Base-by-base conservation (phyloP, 148 eudicot species). In the Camellia japonica region DNA sequence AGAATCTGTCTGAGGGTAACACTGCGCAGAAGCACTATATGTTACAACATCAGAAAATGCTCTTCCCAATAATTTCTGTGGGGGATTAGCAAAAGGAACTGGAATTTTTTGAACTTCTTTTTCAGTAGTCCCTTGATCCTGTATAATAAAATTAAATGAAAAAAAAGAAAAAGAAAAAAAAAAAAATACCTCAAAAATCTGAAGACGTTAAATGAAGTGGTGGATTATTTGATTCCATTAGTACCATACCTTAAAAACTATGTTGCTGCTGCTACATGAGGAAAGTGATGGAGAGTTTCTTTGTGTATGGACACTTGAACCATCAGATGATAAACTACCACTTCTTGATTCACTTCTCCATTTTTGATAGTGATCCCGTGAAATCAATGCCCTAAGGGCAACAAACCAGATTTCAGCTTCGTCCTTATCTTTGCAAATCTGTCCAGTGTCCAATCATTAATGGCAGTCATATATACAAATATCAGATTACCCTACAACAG, bases 391-490 rank as follows among this genome's bases (percentile, higher is more conserved):
- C 73, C 82, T 89, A 13, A 93, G 87, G 72, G 87, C 93, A 84
- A 86, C 85, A 80, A 91, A 89, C 97, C 94, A 93, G 80, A 88
- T 85, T 82, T 92, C 97, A 80, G 97, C 94, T 86, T 92, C 94
- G 80, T 90, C 92, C 80, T 89, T 91, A 79, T 93, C 93, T 84
- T 91, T 93, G 82, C 97, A 93, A 67, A 93, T 93, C 94, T 93
- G 90, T 58, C 51, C 73, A 62, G 61, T 69, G 20, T 68, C 59
- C 71, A 54, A 8, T 68, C 66, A 59, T 59, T 55, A 75, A 55
- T 56, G 58, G 68, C 78, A 44, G 78, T 54, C 46, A 52, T 19
- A 38, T 51, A 65, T 51, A 43, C 16, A 58, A 60, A 20, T 1
- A 46, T 58, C 67, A 68, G 49, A 67, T 68, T 51, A 44, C 51